Conservation (phyloP, 1,284 basidiomycete species). For the Tilletia indica region DNA sequence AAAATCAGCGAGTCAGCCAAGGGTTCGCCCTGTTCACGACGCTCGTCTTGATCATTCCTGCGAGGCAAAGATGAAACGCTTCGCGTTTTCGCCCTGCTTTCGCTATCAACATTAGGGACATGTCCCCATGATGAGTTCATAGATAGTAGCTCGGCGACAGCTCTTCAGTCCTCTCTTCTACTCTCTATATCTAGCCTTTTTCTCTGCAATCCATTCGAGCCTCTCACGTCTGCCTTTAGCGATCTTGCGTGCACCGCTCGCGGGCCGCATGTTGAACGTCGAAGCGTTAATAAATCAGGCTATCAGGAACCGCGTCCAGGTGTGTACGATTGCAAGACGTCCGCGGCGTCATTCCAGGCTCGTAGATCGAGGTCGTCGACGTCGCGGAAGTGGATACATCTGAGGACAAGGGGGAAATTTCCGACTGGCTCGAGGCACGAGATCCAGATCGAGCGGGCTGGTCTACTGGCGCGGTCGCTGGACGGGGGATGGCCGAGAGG, state of each 20-base stretch:
- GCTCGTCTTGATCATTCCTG: constrained; percentile 14
- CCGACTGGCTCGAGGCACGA: background rate
- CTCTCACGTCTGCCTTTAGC: too few species aligned
- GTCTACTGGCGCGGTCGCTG: background rate
- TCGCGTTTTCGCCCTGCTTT: constrained; percentile 14
- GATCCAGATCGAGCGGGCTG: background rate
- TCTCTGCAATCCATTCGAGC: too few species aligned
- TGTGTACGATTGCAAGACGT: background rate
- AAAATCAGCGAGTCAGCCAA: constrained; percentile 6
- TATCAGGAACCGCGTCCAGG: too few species aligned
- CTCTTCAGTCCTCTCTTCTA: background rate
- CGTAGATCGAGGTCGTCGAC: constrained; percentile 13
- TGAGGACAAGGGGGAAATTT: background rate
- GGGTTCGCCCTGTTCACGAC: background rate
- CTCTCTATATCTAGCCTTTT: background rate
- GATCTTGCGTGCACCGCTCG: too few species aligned
- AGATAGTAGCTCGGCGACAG: constrained; percentile 19
- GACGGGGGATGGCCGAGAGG: background rate
- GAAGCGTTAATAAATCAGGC: too few species aligned
- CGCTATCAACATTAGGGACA: constrained; percentile 13
- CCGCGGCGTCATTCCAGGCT: background rate
- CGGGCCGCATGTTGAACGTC: too few species aligned
- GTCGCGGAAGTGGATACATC: constrained; percentile 1
- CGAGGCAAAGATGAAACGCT: constrained; percentile 13
- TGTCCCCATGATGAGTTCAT: constrained; percentile 12